phyloP scores from a whole-genome alignment of 2,329 filamentous ascomycete genomes.

The Pseudocercospora eumusae region DNA sequence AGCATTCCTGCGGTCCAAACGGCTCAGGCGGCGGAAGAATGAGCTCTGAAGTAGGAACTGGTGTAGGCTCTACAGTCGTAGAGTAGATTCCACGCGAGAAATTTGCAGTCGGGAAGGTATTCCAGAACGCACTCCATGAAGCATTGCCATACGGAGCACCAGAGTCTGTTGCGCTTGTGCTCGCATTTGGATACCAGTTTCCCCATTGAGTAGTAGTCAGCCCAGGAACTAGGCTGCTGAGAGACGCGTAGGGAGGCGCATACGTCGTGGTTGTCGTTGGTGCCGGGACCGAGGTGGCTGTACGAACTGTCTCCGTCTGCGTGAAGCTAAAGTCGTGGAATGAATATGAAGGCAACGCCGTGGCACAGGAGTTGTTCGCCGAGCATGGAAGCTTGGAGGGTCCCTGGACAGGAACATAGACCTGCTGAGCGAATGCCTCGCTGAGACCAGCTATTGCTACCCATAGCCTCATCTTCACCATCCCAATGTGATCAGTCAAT shows the following conservation, averaged over 20 bases:
- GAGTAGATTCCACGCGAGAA: constrained; percentile 21
- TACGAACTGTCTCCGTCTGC: background rate
- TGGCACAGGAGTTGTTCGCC: background rate
- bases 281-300: background rate
- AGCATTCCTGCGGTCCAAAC: constrained; percentile 38
- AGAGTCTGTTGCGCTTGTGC: background rate
- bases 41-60: constrained; percentile 39
- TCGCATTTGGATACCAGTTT: background rate
- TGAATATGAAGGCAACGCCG: background rate
- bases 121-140: constrained; percentile 9
- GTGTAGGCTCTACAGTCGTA: constrained; percentile 37
- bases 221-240: background rate
- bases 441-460: background rate
- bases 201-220: background rate
- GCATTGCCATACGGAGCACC: constrained; percentile 11
- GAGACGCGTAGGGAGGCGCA: background rate
- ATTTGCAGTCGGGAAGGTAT: constrained; percentile 14
- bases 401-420: background rate
- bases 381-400: background rate
- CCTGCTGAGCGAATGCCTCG: background rate
- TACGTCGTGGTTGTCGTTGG: background rate
- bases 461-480: background rate
- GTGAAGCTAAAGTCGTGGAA: background rate
- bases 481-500: background rate
- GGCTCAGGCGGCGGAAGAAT: constrained; percentile 39